Conservation (phyloP, 306 rosid genomes). For the Vigna reflexopilosa region DNA sequence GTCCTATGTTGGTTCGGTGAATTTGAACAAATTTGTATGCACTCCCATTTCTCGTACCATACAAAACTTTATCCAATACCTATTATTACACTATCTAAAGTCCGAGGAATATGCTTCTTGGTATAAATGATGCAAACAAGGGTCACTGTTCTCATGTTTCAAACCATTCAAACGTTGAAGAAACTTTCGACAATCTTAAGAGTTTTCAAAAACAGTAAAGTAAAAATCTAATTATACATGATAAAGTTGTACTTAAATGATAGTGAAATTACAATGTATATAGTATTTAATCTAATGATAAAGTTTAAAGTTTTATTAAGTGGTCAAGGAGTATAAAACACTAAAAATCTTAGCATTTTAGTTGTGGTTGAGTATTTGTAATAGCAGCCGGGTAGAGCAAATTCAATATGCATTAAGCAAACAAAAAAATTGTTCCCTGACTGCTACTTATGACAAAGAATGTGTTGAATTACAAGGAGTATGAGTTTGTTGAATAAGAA, state of each 20-base stretch:
- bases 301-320: too few species aligned
- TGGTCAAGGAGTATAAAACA: not conserved
- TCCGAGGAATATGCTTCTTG: not conserved
- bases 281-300: not conserved
- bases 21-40: not conserved
- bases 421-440: not conserved
- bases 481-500: slow-evolving; percentile 54
- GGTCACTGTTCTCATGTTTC: not conserved
- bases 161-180: not conserved
- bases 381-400: not conserved
- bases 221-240: too few species aligned
- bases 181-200: too few species aligned
- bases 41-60: not conserved
- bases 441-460: slow-evolving; percentile 13
- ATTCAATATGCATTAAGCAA: not conserved
- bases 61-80: not conserved
- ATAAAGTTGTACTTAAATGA: too few species aligned
- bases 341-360: not conserved
- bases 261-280: not conserved
- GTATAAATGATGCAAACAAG: not conserved
- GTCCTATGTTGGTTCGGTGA: not conserved
- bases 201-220: too few species aligned
- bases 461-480: slow-evolving; percentile 28
- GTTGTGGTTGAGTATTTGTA: not conserved
- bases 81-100: not conserved